These are phyloP conservation scores for Radiomyces spectabilis DNA, from an alignment of 192 early-diverging fungal species.

Conservation along the genomic window DNA sequence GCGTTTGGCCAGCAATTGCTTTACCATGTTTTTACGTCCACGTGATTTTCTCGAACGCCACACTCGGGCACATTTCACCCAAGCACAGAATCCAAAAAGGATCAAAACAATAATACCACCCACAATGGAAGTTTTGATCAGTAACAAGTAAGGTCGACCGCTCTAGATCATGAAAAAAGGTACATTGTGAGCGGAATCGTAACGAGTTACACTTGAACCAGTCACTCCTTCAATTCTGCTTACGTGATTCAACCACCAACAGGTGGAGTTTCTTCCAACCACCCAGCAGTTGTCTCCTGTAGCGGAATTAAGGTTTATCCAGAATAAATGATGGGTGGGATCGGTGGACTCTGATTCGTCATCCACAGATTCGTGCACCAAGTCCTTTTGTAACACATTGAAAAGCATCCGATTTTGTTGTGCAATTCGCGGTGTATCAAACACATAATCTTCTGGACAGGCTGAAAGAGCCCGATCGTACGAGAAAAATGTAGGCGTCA, in stretches of 20 bases:
- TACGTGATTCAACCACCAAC: conserved; percentile 20
- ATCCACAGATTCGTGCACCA: too few relatives aligned
- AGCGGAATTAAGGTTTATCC: conserved; percentile 16
- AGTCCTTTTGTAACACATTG: neutral
- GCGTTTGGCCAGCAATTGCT: conserved; percentile 7
- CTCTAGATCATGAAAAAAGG: neutral
- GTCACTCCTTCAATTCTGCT: neutral
- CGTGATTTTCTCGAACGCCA: conserved; percentile 14
- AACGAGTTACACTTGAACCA: too few relatives aligned
- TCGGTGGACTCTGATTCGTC: too few relatives aligned
- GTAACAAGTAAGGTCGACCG: conserved; percentile 1
- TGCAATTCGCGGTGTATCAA: conserved; percentile 8
- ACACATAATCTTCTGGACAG: conserved; percentile 8
- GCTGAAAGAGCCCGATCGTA: conserved; percentile 6
- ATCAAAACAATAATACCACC: conserved; percentile 20
- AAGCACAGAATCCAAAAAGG: conserved; percentile 13
- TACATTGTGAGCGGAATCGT: too few relatives aligned
- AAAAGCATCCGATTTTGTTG: conserved; percentile 6
- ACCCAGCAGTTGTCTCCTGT: conserved; percentile 17
- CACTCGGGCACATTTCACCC: conserved; percentile 22
- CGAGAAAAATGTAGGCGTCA: neutral
- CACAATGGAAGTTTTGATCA: conserved; percentile 15
- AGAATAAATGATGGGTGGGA: neutral
- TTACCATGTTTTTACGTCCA: conserved; percentile 9
- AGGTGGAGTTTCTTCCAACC: conserved; percentile 8